Conservation (phyloP, 352 stramenopile species). For the Achlya hypogyna region DNA sequence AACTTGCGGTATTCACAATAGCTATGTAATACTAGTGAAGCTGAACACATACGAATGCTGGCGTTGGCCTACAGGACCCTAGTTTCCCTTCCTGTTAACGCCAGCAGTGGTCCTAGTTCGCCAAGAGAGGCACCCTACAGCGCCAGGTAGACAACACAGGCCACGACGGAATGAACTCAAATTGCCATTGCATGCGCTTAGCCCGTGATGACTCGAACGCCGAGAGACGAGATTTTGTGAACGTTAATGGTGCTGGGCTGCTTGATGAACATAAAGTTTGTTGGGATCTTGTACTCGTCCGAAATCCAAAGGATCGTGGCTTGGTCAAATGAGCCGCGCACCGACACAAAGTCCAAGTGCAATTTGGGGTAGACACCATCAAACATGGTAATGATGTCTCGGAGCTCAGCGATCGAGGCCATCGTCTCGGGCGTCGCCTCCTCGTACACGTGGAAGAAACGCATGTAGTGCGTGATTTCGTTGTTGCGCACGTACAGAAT, state of each 20-base stretch:
- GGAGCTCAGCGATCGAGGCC: background rate
- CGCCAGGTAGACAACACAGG: no score
- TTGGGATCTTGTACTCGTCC: constrained; percentile 56
- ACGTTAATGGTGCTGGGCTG: constrained; percentile 82
- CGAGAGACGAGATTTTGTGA: constrained; percentile 79
- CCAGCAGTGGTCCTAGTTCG: no score
- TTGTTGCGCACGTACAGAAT: constrained; percentile 91
- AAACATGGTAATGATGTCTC: constrained; percentile 57
- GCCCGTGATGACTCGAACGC: constrained; percentile 82
- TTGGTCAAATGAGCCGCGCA: constrained; percentile 51
- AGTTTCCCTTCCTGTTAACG: no score
- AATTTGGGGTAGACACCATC: constrained; percentile 89
- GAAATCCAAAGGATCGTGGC: constrained; percentile 78
- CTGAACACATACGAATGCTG: no score
- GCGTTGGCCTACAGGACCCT: no score
- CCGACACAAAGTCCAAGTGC: constrained; percentile 36
- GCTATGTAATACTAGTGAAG: no score
- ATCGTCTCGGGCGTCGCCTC: constrained; percentile 19
- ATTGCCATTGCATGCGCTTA: constrained; percentile 23
- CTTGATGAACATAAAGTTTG: constrained; percentile 92
- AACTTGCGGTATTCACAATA: no score
- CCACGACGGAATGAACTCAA: no score
- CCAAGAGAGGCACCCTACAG: no score
- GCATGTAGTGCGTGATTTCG: constrained; percentile 85
- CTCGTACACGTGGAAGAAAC: constrained; percentile 76